Base-by-base conservation (phyloP, 1,284 basidiomycete species). In the Fomes fomentarius region DNA sequence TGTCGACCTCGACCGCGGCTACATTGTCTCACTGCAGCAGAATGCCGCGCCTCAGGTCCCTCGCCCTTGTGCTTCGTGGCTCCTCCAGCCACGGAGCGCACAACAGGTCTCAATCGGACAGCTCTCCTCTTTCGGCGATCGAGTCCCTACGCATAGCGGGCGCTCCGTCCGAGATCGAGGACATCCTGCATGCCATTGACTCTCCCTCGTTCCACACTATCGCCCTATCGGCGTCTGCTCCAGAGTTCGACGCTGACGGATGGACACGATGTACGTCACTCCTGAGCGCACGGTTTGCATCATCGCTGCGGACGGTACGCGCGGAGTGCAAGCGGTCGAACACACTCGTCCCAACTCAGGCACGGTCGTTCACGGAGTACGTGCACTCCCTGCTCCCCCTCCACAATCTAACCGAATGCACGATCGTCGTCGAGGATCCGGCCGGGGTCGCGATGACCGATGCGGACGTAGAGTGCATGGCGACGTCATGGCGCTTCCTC, bases 401-500 rank as follows among this genome's bases (percentile, higher is more conserved):
- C 25, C 44, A 46, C 2, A 26, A n/a, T 7, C 15, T 57, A 15
- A 38, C 40, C 31, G 33, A 47, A 6, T 56, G 50, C 42, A 28
- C 44, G n/a, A 14, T 61, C 25, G 19, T 30, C 6, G 12, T 61
- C 34, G 52, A 52, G 14, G 59, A 55, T 46, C 17, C 42, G 11
- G 35, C 42, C 9, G 47, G 52, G n/a, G 38, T 50, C 8, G 24
- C 26, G 19, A 50, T 61, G 47, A 14, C 43, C 5, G 53, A 61
- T 24, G 53, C 40, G 26, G 59, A 57, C 42, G 41, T 57, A 28
- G 43, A 33, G 14, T 41, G 38, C 22, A 57, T 61, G 47, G 59
- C 59, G 41, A 38, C 38, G 15, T 39, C 56, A 1, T 61, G 59
- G 59, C 53, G 47, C 8, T 26, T 22, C 10, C 34, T 60, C 3